These are phyloP conservation scores for Collybiopsis luxurians DNA, from an alignment of 768 basidiomycete genomes.

Conservation along the genomic window DNA sequence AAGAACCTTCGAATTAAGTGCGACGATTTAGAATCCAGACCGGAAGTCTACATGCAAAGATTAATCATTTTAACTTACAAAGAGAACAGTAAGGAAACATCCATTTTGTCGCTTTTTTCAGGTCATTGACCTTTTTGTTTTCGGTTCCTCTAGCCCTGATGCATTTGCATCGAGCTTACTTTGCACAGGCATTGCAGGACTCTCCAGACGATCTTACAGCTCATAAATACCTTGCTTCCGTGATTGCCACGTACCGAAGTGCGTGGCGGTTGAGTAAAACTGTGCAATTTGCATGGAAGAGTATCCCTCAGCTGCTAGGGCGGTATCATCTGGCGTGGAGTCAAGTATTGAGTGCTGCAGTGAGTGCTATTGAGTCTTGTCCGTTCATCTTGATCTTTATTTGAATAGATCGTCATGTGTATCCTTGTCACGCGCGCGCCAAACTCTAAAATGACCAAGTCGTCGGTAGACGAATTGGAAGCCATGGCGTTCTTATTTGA, in stretches of 20 bases:
- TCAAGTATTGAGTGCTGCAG: conserved; percentile 59
- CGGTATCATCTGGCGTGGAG: conserved; percentile 63
- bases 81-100: conserved; percentile 41
- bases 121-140: neutral
- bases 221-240: conserved; percentile 66
- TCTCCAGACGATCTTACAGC: conserved; percentile 51
- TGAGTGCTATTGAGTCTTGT: neutral
- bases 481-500: conserved; percentile 42
- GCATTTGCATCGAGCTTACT: conserved; percentile 65
- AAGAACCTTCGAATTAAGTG: conserved; percentile 38
- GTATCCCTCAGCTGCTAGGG: conserved; percentile 37
- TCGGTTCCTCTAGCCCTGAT: conserved; percentile 43
- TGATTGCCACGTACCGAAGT: conserved; percentile 69
- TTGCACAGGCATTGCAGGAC: conserved; percentile 64
- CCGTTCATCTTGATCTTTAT: neutral
- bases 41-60: conserved; percentile 35
- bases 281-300: conserved; percentile 39
- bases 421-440: conserved; percentile 51
- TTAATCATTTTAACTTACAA: conserved; percentile 43
- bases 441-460: conserved; percentile 41
- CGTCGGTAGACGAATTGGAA: conserved; percentile 49
- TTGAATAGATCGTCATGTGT: conserved; percentile 54
- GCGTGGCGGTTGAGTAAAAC: conserved; percentile 63
- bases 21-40: conserved; percentile 15
- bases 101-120: neutral